A percentile compares a stretch with the other conserved stretches of the same genome.
phyloP scores from a whole-genome alignment of 2,329 filamentous ascomycete species.

The Fusarium siculi region DNA sequence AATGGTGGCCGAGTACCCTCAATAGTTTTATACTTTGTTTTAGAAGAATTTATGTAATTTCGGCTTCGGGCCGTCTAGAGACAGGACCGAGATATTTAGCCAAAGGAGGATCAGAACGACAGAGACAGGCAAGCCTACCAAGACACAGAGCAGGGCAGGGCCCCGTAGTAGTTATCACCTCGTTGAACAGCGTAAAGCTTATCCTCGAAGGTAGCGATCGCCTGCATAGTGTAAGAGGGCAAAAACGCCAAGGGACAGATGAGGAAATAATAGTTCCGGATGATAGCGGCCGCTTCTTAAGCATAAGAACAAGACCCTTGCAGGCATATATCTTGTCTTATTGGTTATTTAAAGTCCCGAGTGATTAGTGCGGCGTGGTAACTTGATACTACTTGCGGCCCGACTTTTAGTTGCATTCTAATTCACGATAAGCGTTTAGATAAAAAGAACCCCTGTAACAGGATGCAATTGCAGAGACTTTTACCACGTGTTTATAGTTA shows the following conservation, averaged over 20 bases:
- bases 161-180: too few species aligned
- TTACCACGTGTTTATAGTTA: too few species aligned
- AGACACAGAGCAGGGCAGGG: too few species aligned
- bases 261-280: not conserved
- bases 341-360: not conserved
- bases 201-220: too few species aligned
- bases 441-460: not conserved
- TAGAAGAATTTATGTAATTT: fast-evolving
- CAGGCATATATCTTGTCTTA: fast-evolving
- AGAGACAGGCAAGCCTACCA: too few species aligned
- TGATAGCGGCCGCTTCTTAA: not conserved
- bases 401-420: not conserved
- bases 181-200: too few species aligned
- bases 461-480: fast-evolving
- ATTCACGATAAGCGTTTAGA: not conserved
- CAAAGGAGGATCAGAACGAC: constrained; percentile 24
- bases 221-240: not conserved
- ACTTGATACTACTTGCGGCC: not conserved
- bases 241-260: not conserved
- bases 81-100: constrained; percentile 36
- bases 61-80: constrained; percentile 15
- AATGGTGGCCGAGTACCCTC: not conserved
- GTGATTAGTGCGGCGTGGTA: not conserved
- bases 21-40: not conserved
- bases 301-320: fast-evolving